Evolutionary conservation across 2,329 filamentous ascomycete genomes (phyloP).

Genomic region (Monosporascus cannonballus): DNA sequence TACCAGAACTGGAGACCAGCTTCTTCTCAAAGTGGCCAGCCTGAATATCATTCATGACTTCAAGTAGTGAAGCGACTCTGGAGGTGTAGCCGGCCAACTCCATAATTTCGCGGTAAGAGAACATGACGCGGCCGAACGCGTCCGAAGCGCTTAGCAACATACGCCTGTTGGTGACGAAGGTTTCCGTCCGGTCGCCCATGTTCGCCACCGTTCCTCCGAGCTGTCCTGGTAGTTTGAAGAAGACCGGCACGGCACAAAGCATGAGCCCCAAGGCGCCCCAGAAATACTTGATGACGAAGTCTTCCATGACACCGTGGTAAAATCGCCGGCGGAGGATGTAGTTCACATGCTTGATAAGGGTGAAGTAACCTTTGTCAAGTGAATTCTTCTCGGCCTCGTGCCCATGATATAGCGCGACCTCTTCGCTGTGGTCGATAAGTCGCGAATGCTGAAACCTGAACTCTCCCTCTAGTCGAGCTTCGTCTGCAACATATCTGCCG

Average conservation of each 20-base stretch:
- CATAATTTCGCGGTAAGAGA: constrained; percentile 95
- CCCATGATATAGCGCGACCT: constrained; percentile 85
- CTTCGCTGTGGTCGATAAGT: constrained; percentile 92
- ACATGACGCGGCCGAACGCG: constrained; percentile 93
- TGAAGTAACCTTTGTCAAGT: constrained; percentile 97
- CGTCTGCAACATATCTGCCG: constrained; percentile 94
- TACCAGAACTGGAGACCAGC: constrained; percentile 81
- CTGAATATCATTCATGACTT: constrained; percentile 92
- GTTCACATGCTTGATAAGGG: constrained; percentile 97
- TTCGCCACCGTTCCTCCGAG: constrained; percentile 42
- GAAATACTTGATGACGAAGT: constrained; percentile 99
- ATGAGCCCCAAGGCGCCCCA: constrained; percentile 91
- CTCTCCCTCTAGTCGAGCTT: constrained; percentile 89
- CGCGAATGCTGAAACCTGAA: constrained; percentile 94
- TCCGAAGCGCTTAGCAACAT: constrained; percentile 92
- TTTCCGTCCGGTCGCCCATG: constrained; percentile 67
- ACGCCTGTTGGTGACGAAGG: constrained; percentile 88
- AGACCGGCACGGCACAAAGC: constrained; percentile 91
- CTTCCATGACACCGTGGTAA: constrained; percentile 99
- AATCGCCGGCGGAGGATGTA: constrained; percentile 83
- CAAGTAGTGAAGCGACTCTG: constrained; percentile 79
- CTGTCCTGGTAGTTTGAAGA: constrained; percentile 81
- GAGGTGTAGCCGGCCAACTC: constrained; percentile 94
- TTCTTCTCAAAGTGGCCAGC: constrained; percentile 93
- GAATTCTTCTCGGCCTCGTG: constrained; percentile 95